A percentile compares a stretch with the other conserved stretches of the same genome.
phyloP scores from a whole-genome alignment of 192 early-diverging fungal genomes.

The Piromyces finnis region DNA sequence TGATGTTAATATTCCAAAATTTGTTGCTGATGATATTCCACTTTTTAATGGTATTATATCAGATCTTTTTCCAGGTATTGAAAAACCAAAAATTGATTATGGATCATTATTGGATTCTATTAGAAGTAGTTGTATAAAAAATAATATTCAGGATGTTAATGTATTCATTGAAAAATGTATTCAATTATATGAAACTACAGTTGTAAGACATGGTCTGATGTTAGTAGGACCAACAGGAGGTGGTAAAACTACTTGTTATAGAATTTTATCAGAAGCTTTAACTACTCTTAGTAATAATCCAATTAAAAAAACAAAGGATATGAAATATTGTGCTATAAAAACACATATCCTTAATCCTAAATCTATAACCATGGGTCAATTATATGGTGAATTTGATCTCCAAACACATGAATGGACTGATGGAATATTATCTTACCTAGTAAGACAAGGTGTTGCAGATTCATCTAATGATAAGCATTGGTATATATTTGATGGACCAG shows the following conservation, averaged over 20 bases:
- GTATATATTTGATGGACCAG: conserved; percentile 41
- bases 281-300: neutral
- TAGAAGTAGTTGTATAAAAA: conserved; percentile 15
- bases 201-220: conserved; percentile 40
- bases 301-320: neutral
- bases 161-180: conserved; percentile 40
- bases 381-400: conserved; percentile 42
- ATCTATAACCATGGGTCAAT: conserved; percentile 28
- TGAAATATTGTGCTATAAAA: neutral
- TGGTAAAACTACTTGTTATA: conserved; percentile 27
- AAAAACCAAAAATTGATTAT: conserved; percentile 34
- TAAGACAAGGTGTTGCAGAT: conserved; percentile 29
- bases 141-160: conserved; percentile 24
- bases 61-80: conserved; percentile 35
- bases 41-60: conserved; percentile 40
- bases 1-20: conserved; percentile 39
- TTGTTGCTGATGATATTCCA: conserved; percentile 37
- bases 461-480: conserved; percentile 30
- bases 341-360: neutral
- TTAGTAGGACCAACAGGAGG: conserved; percentile 37
- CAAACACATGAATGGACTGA: conserved; percentile 48
- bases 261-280: conserved; percentile 20
- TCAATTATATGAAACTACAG: conserved; percentile 42
- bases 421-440: conserved; percentile 29
- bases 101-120: conserved; percentile 29